Percentiles rank a stretch among this genome's conserved stretches.
phyloP scores from a whole-genome alignment of 2,329 filamentous ascomycete species.

The Pseudogymnoascus sp. region DNA sequence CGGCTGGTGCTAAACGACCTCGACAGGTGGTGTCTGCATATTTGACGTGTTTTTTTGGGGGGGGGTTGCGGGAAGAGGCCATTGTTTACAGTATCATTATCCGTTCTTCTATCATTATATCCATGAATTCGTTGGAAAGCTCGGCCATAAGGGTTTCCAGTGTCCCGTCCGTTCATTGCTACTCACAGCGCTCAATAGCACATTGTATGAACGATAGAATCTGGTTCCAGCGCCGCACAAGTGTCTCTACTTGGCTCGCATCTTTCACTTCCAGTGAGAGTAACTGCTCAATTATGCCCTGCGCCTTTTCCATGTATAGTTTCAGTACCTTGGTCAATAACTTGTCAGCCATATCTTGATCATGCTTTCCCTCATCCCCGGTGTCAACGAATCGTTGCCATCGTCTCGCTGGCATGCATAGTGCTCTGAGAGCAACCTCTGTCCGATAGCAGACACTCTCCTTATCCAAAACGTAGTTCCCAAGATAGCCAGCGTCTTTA shows the following conservation, averaged over 20 bases:
- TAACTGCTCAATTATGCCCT: neutral
- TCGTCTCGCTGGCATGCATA: slow-evolving; percentile 30
- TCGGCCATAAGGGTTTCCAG: neutral
- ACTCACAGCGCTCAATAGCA: neutral
- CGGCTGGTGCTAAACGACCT: neutral
- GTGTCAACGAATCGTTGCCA: slow-evolving; percentile 43
- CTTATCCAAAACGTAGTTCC: slow-evolving; percentile 44
- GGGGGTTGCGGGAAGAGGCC: neutral
- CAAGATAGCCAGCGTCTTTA: slow-evolving; percentile 42
- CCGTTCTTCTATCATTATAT: slow-evolving; percentile 1
- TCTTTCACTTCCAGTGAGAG: neutral
- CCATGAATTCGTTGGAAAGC: neutral
- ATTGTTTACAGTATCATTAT: neutral
- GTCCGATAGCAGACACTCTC: slow-evolving; percentile 48
- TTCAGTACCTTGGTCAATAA: slow-evolving; percentile 29
- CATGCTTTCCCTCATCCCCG: slow-evolving; percentile 38
- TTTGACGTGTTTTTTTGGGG: neutral
- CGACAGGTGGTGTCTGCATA: neutral
- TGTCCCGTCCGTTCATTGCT: neutral
- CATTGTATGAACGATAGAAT: neutral
- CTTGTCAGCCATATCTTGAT: slow-evolving; percentile 34
- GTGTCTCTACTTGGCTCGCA: neutral
- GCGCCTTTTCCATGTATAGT: neutral
- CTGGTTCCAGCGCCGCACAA: slow-evolving; percentile 10
- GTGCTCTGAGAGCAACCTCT: slow-evolving; percentile 43